Percentiles rank a stretch among this genome's conserved stretches.
phyloP scores from a whole-genome alignment of 2,329 filamentous ascomycete species.

The Fusarium succisae region DNA sequence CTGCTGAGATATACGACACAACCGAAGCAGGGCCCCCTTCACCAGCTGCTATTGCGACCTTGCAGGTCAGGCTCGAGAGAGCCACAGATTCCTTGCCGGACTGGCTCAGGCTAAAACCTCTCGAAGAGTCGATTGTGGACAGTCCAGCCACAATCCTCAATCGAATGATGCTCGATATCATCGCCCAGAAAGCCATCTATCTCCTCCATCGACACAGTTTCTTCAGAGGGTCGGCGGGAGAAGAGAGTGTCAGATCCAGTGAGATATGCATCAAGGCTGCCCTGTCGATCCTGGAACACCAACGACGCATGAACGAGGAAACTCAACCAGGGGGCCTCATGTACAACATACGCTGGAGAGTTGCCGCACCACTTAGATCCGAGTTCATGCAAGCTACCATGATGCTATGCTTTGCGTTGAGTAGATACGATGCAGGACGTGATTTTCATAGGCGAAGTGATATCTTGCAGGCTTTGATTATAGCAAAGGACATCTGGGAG shows the following conservation, averaged over 20 bases:
- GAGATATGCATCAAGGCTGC: slow-evolving; percentile 20
- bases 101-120: slow-evolving; percentile 8
- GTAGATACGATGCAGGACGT: background rate
- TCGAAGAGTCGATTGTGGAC: slow-evolving; percentile 7
- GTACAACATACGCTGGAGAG: slow-evolving; percentile 33
- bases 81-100: background rate
- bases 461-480: slow-evolving; percentile 2
- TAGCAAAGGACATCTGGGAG: background rate
- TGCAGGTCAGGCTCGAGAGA: background rate
- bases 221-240: background rate
- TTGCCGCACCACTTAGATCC: slow-evolving; percentile 21
- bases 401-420: slow-evolving; percentile 33
- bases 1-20: slow-evolving; percentile 10
- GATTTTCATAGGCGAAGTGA: background rate
- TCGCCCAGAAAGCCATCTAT: slow-evolving; percentile 5
- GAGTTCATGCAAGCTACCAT: slow-evolving; percentile 32
- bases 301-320: slow-evolving; percentile 28
- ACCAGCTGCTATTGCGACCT: background rate
- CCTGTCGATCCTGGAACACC: slow-evolving; percentile 25
- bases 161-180: slow-evolving; percentile 15
- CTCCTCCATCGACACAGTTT: slow-evolving; percentile 11
- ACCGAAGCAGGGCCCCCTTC: slow-evolving; percentile 3
- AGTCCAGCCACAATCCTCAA: slow-evolving; percentile 2
- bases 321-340: slow-evolving; percentile 26
- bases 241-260: background rate